Base-by-base conservation (phyloP, 306 rosid species). In the Luffa acutangula region DNA sequence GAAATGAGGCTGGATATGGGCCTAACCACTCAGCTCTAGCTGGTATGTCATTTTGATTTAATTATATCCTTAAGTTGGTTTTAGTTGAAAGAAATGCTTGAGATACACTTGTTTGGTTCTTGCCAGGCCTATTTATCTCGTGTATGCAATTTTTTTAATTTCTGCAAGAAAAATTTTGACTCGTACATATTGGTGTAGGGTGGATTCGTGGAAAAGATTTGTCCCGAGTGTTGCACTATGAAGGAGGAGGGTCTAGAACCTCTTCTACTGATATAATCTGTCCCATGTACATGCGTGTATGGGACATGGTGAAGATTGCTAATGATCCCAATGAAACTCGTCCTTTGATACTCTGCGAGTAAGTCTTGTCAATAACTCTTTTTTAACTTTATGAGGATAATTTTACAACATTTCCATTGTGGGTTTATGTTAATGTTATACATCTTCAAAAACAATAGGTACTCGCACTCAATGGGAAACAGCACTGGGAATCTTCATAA, bases 381-480 rank as follows among this genome's bases (percentile, higher is more conserved):
- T 11, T 42, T 14, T 20, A 20, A 34, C 5, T n/a, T 80, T 81
- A 45, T 52, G 11, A 20, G 56, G 15, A 33, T 15, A 51, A 41
- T 25, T 42, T 48, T 71, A 43, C 57, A 3, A 11, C 3, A 51
- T 67, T 59, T 59, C 42, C 46, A 52, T 31, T 2, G 63, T 81
- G 34, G 81, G 76, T 79, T 75, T 53, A 15, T 34, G 18, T 39
- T 75, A 48, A 53, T 39, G 2, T 34, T 48, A 70, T 43, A 79
- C 52, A 70, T 71, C 79, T 80, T 48, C 34, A 51, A 46, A 78
- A 70, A 85, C 89, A 85, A 81, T 85, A 95, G 97, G 92, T 89
- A 95, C 86, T 95, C 98, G 14, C 98, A 92, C 86, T 84, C 98
- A 67, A 92, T 95, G 98, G 97, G 98, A 77, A 95, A 95, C 86